These are phyloP conservation scores for Didymosphaeria variabile DNA, from an alignment of 2,329 filamentous ascomycete genomes.

Conservation along the genomic window DNA sequence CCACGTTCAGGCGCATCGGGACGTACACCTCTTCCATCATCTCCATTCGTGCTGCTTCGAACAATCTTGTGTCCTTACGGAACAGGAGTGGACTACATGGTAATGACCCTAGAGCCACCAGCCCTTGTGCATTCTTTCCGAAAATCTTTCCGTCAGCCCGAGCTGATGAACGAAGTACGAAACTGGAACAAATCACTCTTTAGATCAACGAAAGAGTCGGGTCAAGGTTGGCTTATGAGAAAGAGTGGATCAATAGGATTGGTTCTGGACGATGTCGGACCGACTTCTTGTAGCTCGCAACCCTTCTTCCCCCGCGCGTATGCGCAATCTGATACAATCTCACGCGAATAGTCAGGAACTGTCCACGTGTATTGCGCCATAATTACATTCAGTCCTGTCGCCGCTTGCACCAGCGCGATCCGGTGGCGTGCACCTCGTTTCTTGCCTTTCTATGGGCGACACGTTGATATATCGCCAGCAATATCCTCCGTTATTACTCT, in stretches of 20 bases:
- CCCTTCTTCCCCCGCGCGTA: background rate
- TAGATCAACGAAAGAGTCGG: too few species aligned
- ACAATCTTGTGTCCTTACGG: background rate
- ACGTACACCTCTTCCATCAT: background rate
- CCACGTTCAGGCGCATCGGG: background rate
- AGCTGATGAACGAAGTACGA: background rate
- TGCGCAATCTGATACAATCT: background rate
- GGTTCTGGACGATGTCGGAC: background rate
- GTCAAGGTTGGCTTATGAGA: background rate
- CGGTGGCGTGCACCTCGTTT: too few species aligned
- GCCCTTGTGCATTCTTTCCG: background rate
- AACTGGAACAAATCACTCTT: too few species aligned
- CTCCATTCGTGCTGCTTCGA: background rate
- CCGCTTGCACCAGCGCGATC: too few species aligned
- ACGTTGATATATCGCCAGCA: too few species aligned
- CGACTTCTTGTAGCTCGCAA: background rate
- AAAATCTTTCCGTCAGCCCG: conserved; percentile 1
- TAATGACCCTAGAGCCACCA: background rate
- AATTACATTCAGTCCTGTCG: too few species aligned
- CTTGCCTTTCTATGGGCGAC: too few species aligned
- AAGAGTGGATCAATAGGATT: background rate
- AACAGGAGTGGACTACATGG: too few species aligned
- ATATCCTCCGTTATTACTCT: too few species aligned
- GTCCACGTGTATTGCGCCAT: too few species aligned
- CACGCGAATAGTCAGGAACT: too few species aligned